Percentiles rank a stretch among this genome's conserved stretches.
Conservation (phyloP, 148 eudicot genomes). For the Chenopodium quinoa region DNA sequence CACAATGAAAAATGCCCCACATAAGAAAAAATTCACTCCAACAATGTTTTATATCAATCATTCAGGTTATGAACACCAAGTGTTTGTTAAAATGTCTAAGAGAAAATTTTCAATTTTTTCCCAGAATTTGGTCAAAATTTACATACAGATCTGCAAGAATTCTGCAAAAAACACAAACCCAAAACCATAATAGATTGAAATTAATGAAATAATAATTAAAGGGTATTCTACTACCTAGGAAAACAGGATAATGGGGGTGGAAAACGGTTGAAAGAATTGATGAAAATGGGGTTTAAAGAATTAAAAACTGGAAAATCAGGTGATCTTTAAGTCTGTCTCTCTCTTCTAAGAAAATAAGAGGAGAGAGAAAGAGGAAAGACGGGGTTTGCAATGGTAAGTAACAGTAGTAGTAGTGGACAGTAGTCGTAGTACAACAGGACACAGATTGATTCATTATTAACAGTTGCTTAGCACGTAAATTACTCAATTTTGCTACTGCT, state of each 20-base stretch:
- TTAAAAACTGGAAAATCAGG: constrained; percentile 10
- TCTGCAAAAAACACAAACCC: constrained; percentile 10
- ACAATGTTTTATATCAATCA: neutral
- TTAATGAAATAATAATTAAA: neutral
- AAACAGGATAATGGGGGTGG: constrained; percentile 12
- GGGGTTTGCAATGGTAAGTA: neutral
- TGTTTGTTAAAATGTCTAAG: neutral
- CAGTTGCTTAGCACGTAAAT: constrained; percentile 21
- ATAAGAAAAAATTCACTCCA: neutral
- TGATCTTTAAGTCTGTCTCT: constrained; percentile 9
- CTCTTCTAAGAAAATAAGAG: neutral
- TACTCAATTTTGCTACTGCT: constrained; percentile 20
- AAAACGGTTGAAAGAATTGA: constrained; percentile 19
- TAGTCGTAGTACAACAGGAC: neutral
- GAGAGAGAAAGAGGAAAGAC: neutral
- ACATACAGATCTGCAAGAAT: constrained; percentile 19
- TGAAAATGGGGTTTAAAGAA: constrained; percentile 4
- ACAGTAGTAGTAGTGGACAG: neutral
- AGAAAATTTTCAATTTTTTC: neutral
- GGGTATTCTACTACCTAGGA: constrained; percentile 6
- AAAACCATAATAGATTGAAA: neutral
- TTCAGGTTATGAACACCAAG: constrained; percentile 1
- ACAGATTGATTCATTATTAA: neutral
- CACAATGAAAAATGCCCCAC: constrained; percentile 34
- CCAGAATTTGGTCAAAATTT: neutral